A percentile compares a stretch with the other conserved stretches of the same genome.
Evolutionary conservation across 768 basidiomycete species (phyloP).

Genomic region (Lanmaoa rubissima): DNA sequence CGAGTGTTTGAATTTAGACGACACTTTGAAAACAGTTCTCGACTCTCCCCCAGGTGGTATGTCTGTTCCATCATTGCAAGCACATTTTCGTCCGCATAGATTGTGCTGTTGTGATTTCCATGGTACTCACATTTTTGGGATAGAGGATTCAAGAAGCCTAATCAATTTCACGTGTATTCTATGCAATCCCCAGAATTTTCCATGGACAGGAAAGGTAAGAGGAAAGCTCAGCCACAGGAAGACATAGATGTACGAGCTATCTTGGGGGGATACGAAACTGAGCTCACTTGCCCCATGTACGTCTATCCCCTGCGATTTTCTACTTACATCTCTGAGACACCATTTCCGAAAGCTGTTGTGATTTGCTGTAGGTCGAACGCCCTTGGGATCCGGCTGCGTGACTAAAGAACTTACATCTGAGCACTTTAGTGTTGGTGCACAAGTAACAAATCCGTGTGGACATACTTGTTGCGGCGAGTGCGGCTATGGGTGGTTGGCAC

Average conservation of each 20-base stretch:
- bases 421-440: conserved; percentile 52
- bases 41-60: conserved; percentile 14
- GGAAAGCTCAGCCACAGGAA: conserved; percentile 31
- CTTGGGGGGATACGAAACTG: conserved; percentile 56
- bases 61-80: conserved; percentile 5
- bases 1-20: neutral
- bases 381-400: neutral
- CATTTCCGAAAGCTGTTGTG: conserved; percentile 55
- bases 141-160: neutral
- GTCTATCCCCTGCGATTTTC: conserved; percentile 26
- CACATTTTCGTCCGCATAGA: neutral
- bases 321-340: neutral
- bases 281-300: conserved; percentile 72
- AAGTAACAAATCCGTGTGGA: conserved; percentile 69
- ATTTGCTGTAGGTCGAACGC: conserved; percentile 55
- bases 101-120: neutral
- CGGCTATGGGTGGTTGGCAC: conserved; percentile 55
- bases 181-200: neutral
- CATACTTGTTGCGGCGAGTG: conserved; percentile 73
- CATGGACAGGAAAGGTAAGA: conserved; percentile 46
- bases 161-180: conserved; percentile 3
- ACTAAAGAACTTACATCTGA: neutral
- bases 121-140: conserved; percentile 8
- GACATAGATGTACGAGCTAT: conserved; percentile 26
- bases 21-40: neutral